Base-by-base conservation (phyloP, 805 yeast genomes). In the Kodamaea restingae region DNA sequence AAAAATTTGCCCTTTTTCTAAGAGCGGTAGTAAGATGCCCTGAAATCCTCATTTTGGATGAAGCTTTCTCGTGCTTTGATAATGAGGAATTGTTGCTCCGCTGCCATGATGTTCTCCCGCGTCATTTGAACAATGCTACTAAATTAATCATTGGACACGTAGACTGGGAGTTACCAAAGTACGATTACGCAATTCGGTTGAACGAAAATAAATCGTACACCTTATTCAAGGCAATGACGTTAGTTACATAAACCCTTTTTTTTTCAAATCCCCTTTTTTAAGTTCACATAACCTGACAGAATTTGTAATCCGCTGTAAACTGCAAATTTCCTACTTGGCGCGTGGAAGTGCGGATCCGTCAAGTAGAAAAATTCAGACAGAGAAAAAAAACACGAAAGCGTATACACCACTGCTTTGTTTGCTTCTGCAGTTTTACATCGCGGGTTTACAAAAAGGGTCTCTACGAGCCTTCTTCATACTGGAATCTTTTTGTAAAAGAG, bases 21-120 rank as follows among this genome's bases (percentile, higher is more conserved):
- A 69, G 98, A 40, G 83, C 96, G 2, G 54, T 91, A 12, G 71
- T 87, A 30, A 87, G 85, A 56, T 67, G 76, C 45, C 98, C 98
- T 0, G 75, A 77, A 35, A 63, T 91, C 1, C 66, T 91, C 38
- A 82, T 91, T 34, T 65, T 91, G 2, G 98, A 91, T 60, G 98
- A 91, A 65, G 95, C 98, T 0, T 78, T 91, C 42, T 85, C 95
- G 15, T 95, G 88, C 11, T 86, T 91, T 93, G 85, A 83, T 28
- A 81, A 78, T 38, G 75, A 70, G 62, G 51, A 46, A 31, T 39
- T 67, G 26, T 54, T 67, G 55, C 35, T 44, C 7, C 44, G 50
- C 40, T 68, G 73, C 42, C 72, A 66, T 41, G 41, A 45, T 6
- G 35, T 63, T 12, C 49, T 68, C 11, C 48, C 47, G 7, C 35